Evolutionary conservation across 1,139 yeast genomes (phyloP).

Genomic region (Chernovozyma aurita): DNA sequence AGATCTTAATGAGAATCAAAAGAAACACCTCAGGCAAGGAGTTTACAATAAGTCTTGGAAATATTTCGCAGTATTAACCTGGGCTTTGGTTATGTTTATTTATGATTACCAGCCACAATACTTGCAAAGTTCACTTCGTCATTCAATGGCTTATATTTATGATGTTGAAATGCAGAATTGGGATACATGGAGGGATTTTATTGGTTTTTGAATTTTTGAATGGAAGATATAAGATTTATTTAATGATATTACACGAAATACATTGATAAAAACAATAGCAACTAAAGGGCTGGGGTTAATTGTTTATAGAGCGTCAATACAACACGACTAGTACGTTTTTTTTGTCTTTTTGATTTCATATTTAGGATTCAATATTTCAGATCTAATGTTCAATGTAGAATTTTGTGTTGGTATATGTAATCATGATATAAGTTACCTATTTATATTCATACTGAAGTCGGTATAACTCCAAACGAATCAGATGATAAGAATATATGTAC

Average conservation of each 20-base stretch:
- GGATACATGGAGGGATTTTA: constrained; percentile 40
- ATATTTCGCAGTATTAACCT: constrained; percentile 60
- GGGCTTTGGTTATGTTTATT: constrained; percentile 76
- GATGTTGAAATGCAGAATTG: constrained; percentile 47
- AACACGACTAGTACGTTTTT: no score
- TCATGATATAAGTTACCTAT: no score
- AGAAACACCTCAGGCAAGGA: constrained; percentile 27
- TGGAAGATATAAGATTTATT: neutral
- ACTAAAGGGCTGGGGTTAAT: neutral
- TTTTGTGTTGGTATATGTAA: no score
- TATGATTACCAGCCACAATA: constrained; percentile 61
- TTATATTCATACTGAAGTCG: no score
- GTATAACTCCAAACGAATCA: no score
- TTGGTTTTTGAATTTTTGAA: constrained; percentile 24
- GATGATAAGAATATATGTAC: no score
- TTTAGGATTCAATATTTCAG: no score
- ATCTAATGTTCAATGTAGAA: no score
- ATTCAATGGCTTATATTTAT: constrained; percentile 70
- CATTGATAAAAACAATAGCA: neutral
- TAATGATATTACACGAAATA: neutral
- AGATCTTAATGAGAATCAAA: constrained; percentile 29
- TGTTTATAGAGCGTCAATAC: neutral
- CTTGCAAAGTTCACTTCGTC: constrained; percentile 63
- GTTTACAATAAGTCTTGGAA: constrained; percentile 54
- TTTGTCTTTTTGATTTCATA: no score